These are phyloP conservation scores for Chaetomium tenue DNA, from an alignment of 495 filamentous ascomycete genomes.

Conservation along the genomic window DNA sequence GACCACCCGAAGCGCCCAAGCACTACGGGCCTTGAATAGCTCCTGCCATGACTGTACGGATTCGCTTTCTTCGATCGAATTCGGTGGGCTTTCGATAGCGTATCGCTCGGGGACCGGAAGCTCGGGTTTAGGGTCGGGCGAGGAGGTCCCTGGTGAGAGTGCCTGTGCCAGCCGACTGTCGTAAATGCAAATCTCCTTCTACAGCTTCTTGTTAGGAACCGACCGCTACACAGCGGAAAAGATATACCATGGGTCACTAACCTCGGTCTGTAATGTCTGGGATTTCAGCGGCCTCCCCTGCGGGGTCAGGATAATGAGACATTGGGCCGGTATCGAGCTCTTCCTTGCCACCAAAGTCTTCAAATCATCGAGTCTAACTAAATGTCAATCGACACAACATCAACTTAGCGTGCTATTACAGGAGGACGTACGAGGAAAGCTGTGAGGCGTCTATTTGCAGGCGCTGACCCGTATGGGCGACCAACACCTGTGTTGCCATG, in stretches of 20 bases:
- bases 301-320: slow-evolving; percentile 81
- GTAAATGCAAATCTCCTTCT: slow-evolving; percentile 88
- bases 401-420: neutral
- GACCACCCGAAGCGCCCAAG: slow-evolving; percentile 70
- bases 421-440: slow-evolving; percentile 62
- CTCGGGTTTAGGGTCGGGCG: slow-evolving; percentile 46
- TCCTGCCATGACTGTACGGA: slow-evolving; percentile 79
- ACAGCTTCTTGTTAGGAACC: slow-evolving; percentile 19
- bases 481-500: slow-evolving; percentile 73
- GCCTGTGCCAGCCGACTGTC: slow-evolving; percentile 65
- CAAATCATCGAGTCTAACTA: slow-evolving; percentile 54
- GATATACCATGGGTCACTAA: slow-evolving; percentile 39
- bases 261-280: slow-evolving; percentile 73
- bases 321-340: slow-evolving; percentile 62
- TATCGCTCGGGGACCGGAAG: slow-evolving; percentile 59
- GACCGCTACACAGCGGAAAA: neutral
- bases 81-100: slow-evolving; percentile 60
- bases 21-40: slow-evolving; percentile 68
- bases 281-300: slow-evolving; percentile 75
- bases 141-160: slow-evolving; percentile 40
- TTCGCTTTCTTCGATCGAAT: slow-evolving; percentile 68
- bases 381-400: slow-evolving; percentile 13
- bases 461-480: slow-evolving; percentile 86
- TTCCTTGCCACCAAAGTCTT: slow-evolving; percentile 69
- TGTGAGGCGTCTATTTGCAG: slow-evolving; percentile 67